Evolutionary conservation across 2,329 filamentous ascomycete genomes (phyloP).

Genomic region (Pseudogymnoascus sp.): DNA sequence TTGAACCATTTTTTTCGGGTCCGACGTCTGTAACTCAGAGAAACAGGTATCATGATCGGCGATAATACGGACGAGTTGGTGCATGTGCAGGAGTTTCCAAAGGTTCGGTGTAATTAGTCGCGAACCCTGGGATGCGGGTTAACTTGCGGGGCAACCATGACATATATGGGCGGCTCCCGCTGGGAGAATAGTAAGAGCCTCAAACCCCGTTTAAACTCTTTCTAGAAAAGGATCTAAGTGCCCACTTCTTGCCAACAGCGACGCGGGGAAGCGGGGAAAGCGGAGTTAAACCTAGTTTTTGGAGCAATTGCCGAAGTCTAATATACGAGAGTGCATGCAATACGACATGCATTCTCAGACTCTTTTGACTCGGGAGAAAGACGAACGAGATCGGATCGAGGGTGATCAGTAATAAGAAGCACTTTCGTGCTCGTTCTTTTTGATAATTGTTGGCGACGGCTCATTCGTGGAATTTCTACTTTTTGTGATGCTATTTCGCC

Average conservation of each 20-base stretch:
- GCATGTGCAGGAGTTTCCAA: not conserved
- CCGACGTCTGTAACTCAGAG: not conserved
- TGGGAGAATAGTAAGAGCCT: not conserved
- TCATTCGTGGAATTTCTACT: not conserved
- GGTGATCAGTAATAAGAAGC: not conserved
- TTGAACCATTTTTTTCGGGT: not conserved
- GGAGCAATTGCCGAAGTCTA: not conserved
- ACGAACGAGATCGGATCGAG: not conserved
- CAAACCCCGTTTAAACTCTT: not conserved
- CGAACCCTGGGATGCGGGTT: not conserved
- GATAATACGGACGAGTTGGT: not conserved
- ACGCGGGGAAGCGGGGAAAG: not conserved
- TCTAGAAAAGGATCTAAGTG: not conserved
- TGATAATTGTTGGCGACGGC: not conserved
- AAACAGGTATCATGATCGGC: not conserved
- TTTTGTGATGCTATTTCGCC: not conserved
- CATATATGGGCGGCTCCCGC: not conserved
- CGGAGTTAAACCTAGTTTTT: not conserved
- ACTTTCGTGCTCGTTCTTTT: not conserved
- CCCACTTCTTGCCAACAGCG: not conserved
- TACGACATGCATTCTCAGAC: not conserved
- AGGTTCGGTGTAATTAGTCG: not conserved
- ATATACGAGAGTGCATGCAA: not conserved
- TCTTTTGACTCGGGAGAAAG: not conserved
- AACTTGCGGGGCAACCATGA: not conserved